A percentile compares a stretch with the other conserved stretches of the same genome.
Conservation (phyloP, 2,329 filamentous ascomycete genomes). For the Ceratocystis alfenasii region DNA sequence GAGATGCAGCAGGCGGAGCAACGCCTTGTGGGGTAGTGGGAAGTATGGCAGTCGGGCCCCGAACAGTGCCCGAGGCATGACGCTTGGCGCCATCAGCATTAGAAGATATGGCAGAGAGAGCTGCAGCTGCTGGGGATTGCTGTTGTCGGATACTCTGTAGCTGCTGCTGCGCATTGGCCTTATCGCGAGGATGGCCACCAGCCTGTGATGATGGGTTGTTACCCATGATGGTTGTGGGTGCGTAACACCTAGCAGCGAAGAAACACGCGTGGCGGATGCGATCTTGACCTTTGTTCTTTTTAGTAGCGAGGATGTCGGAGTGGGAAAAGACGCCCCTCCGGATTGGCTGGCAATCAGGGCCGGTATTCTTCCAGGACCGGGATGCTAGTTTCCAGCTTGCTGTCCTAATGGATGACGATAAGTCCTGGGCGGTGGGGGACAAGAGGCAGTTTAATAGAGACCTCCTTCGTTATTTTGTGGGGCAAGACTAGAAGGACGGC, state of each 20-base stretch:
- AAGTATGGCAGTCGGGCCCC: conserved; percentile 26
- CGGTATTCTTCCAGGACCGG: not conserved
- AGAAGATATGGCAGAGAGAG: not conserved
- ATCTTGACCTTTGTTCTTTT: not conserved
- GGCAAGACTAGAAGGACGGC: not conserved
- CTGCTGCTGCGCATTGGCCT: not conserved
- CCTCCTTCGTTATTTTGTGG: not conserved
- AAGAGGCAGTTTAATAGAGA: not conserved
- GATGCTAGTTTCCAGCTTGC: not conserved
- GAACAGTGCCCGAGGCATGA: not conserved
- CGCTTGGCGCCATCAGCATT: conserved; percentile 3
- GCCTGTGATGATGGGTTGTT: conserved; percentile 11
- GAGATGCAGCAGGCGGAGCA: conserved; percentile 50
- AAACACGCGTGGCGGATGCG: not conserved
- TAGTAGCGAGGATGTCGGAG: not conserved
- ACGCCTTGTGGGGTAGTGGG: conserved; percentile 44
- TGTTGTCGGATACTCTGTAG: conserved; percentile 4
- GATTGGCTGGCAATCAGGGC: not conserved
- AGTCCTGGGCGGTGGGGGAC: not conserved
- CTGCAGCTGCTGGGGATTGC: not conserved
- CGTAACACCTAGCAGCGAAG: not conserved
- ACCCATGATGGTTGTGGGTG: not conserved
- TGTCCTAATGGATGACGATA: conserved; percentile 3
- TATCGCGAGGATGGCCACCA: conserved; percentile 4
- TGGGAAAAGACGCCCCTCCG: not conserved